A percentile compares a stretch with the other conserved stretches of the same genome.
phyloP scores from a whole-genome alignment of 257 asterid genomes.

The Marsdenia floribunda region DNA sequence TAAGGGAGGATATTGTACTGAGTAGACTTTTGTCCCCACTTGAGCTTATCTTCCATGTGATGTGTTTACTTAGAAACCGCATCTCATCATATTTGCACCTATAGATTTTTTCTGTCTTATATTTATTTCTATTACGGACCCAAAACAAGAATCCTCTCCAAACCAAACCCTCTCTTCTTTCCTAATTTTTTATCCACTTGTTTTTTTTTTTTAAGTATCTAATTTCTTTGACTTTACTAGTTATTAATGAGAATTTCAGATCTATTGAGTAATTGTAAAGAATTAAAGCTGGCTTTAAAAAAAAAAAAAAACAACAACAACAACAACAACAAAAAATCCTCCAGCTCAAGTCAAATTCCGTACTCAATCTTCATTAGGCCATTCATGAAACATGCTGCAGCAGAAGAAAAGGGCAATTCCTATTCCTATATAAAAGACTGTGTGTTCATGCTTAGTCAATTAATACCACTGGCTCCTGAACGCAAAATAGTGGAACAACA shows the following conservation, averaged over 20 bases:
- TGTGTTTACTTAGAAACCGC: slow-evolving; percentile 14
- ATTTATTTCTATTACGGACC: neutral
- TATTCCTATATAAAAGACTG: neutral
- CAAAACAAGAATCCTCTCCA: neutral
- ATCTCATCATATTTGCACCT: neutral
- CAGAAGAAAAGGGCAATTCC: neutral
- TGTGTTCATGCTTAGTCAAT: neutral
- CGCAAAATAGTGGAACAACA: slow-evolving; percentile 18
- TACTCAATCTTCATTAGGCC: neutral
- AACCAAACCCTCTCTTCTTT: neutral
- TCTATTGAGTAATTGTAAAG: neutral
- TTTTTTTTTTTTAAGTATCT: neutral
- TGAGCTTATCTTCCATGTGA: slow-evolving; percentile 24
- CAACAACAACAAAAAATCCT: too few species aligned
- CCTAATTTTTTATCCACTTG: neutral
- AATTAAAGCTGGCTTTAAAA: neutral
- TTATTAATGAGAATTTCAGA: neutral
- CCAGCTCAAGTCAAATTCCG: slow-evolving; percentile 11
- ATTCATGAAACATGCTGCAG: slow-evolving; percentile 5
- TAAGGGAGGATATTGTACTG: neutral
- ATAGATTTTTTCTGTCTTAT: neutral
- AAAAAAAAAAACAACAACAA: too few species aligned
- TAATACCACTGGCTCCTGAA: neutral
- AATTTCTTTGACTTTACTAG: neutral
- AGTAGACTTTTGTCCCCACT: slow-evolving; percentile 18